Base-by-base conservation (phyloP, 441 rosid genomes). In the Gossypium schwendimanii region DNA sequence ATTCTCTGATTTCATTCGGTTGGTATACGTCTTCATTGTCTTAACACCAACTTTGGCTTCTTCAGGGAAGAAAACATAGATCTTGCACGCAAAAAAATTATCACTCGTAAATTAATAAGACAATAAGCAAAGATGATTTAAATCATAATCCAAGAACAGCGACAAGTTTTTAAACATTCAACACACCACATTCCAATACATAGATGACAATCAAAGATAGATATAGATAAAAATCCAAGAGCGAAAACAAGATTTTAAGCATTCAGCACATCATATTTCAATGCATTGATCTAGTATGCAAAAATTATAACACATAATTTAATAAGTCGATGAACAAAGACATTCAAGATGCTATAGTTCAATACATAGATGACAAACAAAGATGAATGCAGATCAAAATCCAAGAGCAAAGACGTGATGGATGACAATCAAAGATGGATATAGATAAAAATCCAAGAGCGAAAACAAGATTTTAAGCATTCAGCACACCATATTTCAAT, bases 41-140 rank as follows among this genome's bases (percentile, higher is more conserved):
- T 92, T 94, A 49, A 94, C 96, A 58, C 98, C 98, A 80, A 94
- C 97, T 79, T 92, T 92, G 8, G 80, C 85, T 63, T 94, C 97
- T 12, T 94, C 97, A 0, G 97, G 97, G 75, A 87, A 94, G 88
- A 94, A 92, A 59, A 94, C 85, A 81, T 88, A 94, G 63, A 94
- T 86, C 98, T 94, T 82, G 69, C 14, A 63, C 39, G 74, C 7
- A 17, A 21, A 60, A 55, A 36, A 44, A 0, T 18, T 31, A 21
- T 11, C 7, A 21, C 23, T 45, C 7, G 5, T 3, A 17, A 54
- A 20, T 54, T 54, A 20, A 18, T 54, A 8, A 54, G 5, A 18
- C 26, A 8, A 54, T 2, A 7, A 20, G 26, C 0, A 50, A 6
- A 15, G 21, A 50, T 50, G 9, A 50, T 50, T 14, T 50, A 50